Conservation (phyloP, 164 flowering plant genomes). For the Echeveria elegans region DNA sequence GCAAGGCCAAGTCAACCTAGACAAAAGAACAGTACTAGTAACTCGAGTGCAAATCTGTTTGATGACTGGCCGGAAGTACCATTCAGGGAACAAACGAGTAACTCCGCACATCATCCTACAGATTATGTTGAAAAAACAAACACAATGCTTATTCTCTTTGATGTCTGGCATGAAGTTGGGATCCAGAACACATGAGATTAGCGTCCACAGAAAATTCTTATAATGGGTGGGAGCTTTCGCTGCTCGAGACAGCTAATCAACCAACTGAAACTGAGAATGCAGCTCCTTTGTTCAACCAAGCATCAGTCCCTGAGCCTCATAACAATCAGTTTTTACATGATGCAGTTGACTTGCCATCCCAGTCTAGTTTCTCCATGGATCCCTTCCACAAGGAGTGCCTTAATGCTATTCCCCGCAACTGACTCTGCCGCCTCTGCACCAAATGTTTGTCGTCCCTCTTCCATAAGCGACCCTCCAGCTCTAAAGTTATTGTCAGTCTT, state of each 20-base stretch:
- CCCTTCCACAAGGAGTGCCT: too few species aligned
- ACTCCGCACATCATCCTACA: not conserved
- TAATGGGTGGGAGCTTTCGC: slow-evolving; percentile 43
- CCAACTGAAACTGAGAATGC: not conserved
- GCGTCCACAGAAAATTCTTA: not conserved
- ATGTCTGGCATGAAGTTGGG: slow-evolving; percentile 10
- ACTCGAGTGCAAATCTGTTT: not conserved
- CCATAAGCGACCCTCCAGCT: not conserved
- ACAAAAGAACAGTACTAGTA: not conserved
- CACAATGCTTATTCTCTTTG: slow-evolving; percentile 9
- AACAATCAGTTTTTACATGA: slow-evolving; percentile 56
- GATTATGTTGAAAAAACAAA: not conserved
- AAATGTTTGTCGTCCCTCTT: too few species aligned
- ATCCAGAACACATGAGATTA: not conserved
- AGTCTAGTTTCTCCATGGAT: not conserved
- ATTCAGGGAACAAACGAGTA: too few species aligned
- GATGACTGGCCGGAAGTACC: too few species aligned
- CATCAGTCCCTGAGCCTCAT: slow-evolving; percentile 3
- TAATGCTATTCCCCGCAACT: not conserved
- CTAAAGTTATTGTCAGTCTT: slow-evolving; percentile 31
- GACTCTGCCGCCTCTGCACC: too few species aligned
- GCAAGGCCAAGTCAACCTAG: slow-evolving; percentile 1
- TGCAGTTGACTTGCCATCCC: too few species aligned
- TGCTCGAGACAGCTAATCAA: slow-evolving; percentile 24
- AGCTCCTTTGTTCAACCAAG: slow-evolving; percentile 7